Evolutionary conservation across 768 basidiomycete species (phyloP).

Genomic region (Lyophyllum decastes): DNA sequence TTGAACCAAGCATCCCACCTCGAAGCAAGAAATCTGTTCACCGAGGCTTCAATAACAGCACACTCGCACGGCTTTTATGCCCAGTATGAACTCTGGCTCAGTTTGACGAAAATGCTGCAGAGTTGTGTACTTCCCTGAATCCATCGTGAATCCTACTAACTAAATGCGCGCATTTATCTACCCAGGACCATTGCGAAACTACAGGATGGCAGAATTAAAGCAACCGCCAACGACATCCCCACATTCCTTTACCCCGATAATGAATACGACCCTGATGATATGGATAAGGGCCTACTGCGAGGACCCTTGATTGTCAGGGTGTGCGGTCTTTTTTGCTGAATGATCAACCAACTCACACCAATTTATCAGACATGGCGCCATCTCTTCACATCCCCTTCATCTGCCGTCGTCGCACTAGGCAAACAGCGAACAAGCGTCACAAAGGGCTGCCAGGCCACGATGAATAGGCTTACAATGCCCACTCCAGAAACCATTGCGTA

Average conservation of each 20-base stretch:
- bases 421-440: no score
- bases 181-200: no score
- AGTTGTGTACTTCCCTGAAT: background rate
- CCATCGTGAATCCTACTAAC: no score
- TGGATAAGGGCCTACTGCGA: background rate
- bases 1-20: background rate
- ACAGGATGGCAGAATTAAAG: no score
- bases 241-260: background rate
- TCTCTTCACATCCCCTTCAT: no score
- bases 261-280: background rate
- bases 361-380: no score
- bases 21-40: background rate
- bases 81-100: background rate
- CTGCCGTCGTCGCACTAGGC: no score
- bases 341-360: background rate
- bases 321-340: background rate
- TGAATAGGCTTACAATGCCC: no score
- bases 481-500: no score
- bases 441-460: no score
- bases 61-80: background rate
- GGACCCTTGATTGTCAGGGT: background rate
- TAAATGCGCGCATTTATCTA: no score
- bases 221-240: no score
- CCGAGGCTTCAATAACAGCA: background rate
- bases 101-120: background rate